A percentile compares a stretch with the other conserved stretches of the same genome.
Evolutionary conservation across 1,284 basidiomycete genomes (phyloP).

Genomic region (Cystobasidiaceae sp.): DNA sequence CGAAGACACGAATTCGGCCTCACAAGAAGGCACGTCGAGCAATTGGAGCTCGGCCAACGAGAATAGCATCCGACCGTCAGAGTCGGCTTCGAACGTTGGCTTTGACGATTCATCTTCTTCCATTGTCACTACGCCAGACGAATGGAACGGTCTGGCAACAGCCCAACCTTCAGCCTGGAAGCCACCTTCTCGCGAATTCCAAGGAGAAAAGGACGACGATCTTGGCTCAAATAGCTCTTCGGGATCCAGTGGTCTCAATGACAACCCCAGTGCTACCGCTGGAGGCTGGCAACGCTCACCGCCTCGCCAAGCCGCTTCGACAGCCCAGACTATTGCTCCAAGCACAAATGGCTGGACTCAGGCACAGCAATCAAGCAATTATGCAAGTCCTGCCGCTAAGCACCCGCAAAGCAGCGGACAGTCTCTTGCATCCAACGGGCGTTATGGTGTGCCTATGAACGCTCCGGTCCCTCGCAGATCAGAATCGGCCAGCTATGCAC

Average conservation of each 20-base stretch:
- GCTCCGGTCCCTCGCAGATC: slow-evolving; percentile 12
- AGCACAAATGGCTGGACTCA: too few species aligned
- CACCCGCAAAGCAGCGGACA: too few species aligned
- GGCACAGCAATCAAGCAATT: neutral
- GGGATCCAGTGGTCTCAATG: neutral
- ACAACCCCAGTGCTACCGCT: slow-evolving; percentile 9
- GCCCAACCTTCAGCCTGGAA: neutral
- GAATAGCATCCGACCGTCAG: slow-evolving; percentile 24
- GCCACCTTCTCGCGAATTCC: neutral
- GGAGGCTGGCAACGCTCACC: slow-evolving; percentile 15
- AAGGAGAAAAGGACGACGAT: slow-evolving; percentile 1
- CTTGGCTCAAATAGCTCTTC: neutral
- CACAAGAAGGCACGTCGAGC: too few species aligned
- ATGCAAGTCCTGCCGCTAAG: too few species aligned
- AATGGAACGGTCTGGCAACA: too few species aligned
- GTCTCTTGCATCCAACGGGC: too few species aligned
- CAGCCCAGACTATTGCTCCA: neutral
- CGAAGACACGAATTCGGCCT: neutral
- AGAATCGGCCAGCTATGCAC: neutral
- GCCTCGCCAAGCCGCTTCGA: neutral
- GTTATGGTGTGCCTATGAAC: slow-evolving; percentile 5
- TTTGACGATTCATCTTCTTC: neutral
- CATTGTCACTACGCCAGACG: neutral
- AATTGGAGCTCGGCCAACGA: too few species aligned
- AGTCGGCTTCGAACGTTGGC: slow-evolving; percentile 26